phyloP scores from a whole-genome alignment of 75 land plant species.

The Sequoia sempervirens region DNA sequence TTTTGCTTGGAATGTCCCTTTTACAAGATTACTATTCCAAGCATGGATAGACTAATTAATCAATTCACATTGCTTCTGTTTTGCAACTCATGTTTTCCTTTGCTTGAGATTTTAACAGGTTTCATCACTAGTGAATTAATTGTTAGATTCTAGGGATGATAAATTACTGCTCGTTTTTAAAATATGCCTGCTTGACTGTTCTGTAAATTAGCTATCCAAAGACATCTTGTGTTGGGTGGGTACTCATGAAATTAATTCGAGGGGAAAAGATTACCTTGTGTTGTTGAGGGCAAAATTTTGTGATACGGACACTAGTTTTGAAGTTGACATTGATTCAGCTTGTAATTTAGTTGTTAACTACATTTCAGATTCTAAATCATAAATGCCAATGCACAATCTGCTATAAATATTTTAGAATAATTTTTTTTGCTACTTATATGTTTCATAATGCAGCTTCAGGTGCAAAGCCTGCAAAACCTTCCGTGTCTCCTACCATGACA shows the following conservation, averaged over 20 bases:
- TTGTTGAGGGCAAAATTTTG: background rate
- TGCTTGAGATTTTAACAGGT: background rate
- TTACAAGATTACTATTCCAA: background rate
- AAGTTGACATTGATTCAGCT: background rate
- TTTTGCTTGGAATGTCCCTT: background rate
- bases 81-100: background rate
- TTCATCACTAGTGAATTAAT: background rate
- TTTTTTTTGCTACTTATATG: background rate
- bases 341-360: background rate
- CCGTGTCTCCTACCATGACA: slow-evolving; percentile 16
- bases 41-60: background rate
- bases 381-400: background rate
- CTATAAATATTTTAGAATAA: background rate
- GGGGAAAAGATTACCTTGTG: background rate
- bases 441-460: slow-evolving; percentile 27
- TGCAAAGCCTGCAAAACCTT: slow-evolving; percentile 22
- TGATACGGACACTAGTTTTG: background rate
- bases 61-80: background rate
- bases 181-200: background rate
- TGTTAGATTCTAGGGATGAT: background rate
- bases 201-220: background rate
- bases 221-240: background rate
- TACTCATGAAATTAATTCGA: background rate
- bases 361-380: background rate
- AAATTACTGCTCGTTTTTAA: background rate